Evolutionary conservation across 2,329 filamentous ascomycete species (phyloP), one percentile per base, ranked within the genome.

Genomic region (Fusarium mundagurra): DNA sequence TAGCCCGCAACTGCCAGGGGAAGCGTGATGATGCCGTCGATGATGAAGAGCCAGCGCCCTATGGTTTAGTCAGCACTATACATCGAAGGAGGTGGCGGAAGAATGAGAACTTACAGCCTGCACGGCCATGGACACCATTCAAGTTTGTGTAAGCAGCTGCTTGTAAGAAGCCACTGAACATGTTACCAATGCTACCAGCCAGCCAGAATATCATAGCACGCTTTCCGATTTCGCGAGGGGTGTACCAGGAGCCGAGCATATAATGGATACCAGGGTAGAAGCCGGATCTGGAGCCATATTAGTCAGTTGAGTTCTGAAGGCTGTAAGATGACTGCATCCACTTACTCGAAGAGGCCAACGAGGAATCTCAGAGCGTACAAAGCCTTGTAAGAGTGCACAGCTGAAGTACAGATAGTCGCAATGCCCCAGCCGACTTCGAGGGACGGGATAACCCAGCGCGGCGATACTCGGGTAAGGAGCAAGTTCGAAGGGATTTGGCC

Each of bases 271-370:
- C 83, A 20, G 83, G 88, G 82, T 86, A 88, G 3, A 87, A 82
- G 0, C 86, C 85, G 0, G 85, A 83, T 70, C 88, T 88, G 65
- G 84, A 86, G 0, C 81, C 77, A 20, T 82, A 76, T 27, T 72
- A 72, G 38, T 50, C 69, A 74, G 77, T 4, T 69, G 24, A 14
- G 20, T 77, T 31, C 80, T 80, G 77, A 75, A 82, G 2, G 75
- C 79, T 2, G 5, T 16, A 6, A 7, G 2, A 41, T 38, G 24
- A 10, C 41, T 3, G 64, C 33, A 0, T 39, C 55, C 1, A 66
- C 73, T 8, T 70, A 73, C 43, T 77, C 74, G 16, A 77, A 65
- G 8, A 77, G 60, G 18, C 74, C 75, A 29, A 77, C 58, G 7
- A 77, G 63, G 29, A 77, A 77, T 3, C 74, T 50, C 33, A 70